These are phyloP conservation scores for Whalleya microplaca DNA, from an alignment of 2,329 filamentous ascomycete species.

Conservation along the genomic window DNA sequence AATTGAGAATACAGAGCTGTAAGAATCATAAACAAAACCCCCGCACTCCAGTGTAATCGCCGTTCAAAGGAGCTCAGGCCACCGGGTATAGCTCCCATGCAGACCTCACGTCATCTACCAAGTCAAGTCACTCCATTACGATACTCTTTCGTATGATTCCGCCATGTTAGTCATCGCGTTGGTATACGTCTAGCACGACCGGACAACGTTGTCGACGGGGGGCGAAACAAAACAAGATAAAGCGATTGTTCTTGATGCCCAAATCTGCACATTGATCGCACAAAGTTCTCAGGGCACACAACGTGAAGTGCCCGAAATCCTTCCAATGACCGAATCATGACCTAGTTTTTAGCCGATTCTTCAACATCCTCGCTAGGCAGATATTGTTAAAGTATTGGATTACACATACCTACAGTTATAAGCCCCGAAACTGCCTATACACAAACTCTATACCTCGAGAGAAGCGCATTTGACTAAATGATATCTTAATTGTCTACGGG, in stretches of 20 bases:
- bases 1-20: not conserved
- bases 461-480: too few relatives aligned
- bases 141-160: not conserved
- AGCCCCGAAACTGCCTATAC: too few relatives aligned
- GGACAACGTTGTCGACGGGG: not conserved
- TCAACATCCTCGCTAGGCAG: too few relatives aligned
- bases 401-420: too few relatives aligned
- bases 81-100: too few relatives aligned
- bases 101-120: not conserved
- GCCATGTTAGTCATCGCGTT: not conserved
- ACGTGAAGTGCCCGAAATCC: too few relatives aligned
- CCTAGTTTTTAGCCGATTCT: too few relatives aligned
- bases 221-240: not conserved
- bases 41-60: too few relatives aligned
- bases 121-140: not conserved
- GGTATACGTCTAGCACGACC: not conserved
- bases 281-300: not conserved
- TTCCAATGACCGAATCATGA: too few relatives aligned
- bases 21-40: not conserved
- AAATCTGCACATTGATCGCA: constrained; percentile 12
- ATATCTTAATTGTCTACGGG: too few relatives aligned
- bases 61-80: not conserved
- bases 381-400: too few relatives aligned
- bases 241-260: constrained; percentile 11
- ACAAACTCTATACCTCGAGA: too few relatives aligned